phyloP scores from a whole-genome alignment of 805 yeast genomes.

The Kuraishia borneana region DNA sequence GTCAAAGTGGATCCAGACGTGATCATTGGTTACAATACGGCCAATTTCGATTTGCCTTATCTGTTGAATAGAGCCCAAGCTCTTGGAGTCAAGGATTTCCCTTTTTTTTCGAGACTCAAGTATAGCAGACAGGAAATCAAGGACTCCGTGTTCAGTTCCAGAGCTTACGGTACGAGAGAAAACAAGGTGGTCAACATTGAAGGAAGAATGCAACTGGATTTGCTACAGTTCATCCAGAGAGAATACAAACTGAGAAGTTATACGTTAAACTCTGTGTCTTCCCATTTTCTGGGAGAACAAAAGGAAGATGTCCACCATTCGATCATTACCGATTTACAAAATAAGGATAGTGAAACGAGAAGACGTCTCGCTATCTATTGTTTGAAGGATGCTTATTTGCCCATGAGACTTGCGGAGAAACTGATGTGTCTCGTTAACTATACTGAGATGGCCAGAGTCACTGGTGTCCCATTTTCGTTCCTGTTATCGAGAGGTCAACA shows the following conservation, averaged over 20 bases:
- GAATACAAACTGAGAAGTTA: slow-evolving; percentile 92
- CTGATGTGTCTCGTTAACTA: slow-evolving; percentile 94
- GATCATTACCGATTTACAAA: slow-evolving; percentile 87
- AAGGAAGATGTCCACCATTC: slow-evolving; percentile 98
- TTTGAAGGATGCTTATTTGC: slow-evolving; percentile 90
- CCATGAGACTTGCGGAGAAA: slow-evolving; percentile 78
- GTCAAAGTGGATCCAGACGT: slow-evolving; percentile 88
- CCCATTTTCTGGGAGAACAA: slow-evolving; percentile 88
- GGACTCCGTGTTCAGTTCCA: slow-evolving; percentile 79
- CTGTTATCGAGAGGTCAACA: slow-evolving; percentile 91
- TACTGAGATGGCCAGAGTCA: slow-evolving; percentile 99
- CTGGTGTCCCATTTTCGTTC: slow-evolving; percentile 95
- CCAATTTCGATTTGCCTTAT: slow-evolving; percentile 94
- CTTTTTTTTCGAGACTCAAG: slow-evolving; percentile 74
- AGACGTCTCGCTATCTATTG: slow-evolving; percentile 95
- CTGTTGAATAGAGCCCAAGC: slow-evolving; percentile 79
- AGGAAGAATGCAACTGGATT: slow-evolving; percentile 91
- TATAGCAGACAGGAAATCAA: slow-evolving; percentile 64
- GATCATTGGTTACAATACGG: slow-evolving; percentile 89
- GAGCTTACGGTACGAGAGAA: slow-evolving; percentile 94
- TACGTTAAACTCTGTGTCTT: slow-evolving; percentile 90
- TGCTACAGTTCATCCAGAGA: slow-evolving; percentile 85
- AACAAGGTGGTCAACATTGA: slow-evolving; percentile 86
- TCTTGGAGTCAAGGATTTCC: slow-evolving; percentile 52
- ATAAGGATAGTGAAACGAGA: slow-evolving; percentile 87